Base-by-base conservation (phyloP, 352 stramenopile genomes). In the Pythium coloratum region DNA sequence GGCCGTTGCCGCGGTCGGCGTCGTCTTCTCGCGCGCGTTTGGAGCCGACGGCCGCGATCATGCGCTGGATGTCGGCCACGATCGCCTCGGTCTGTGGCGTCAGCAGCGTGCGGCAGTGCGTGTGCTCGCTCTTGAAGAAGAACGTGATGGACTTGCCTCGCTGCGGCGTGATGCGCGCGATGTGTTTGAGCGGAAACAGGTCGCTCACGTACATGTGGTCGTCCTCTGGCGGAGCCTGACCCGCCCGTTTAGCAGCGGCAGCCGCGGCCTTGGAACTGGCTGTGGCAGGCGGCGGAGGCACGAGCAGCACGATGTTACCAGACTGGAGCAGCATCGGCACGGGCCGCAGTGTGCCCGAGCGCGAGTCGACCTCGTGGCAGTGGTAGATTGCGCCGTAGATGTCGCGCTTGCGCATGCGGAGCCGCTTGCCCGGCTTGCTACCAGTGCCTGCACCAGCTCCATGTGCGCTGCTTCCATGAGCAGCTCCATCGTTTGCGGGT, bases 111-210 rank as follows among this genome's bases (percentile, higher is more conserved):
- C 86, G 82, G 51, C 86, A 94, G 16, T 70, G 77, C 47, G 82
- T 60, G 33, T 71, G 65, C 20, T 75, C 78, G 60, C 88, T 68
- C 65, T 89, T 89, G 69, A 94, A 94, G 74, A 94, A 94, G 14
- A 94, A 68, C 38, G 83, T 94, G 64, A 94, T 55, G 24, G 86
- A 92, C 66, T 91, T 92, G 66, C 84, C 79, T 58, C 75, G 69
- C 55, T 92, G 84, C 10, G 86, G 86, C 2, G 86, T 92, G 71
- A 94, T 91, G 14, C 86, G 83, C 16, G 86, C 76, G 42, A 94
- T 76, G 32, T 92, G 81, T 20, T 78, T 80, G 18, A 94, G 71
- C 12, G 75, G 74, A 33, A 94, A 88, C 30, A 92, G 60, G 33
- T 90, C 81, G 38, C 76, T 67, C 33, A 94, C 81, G 65, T 84